Base-by-base conservation (phyloP, 2,329 filamentous ascomycete genomes). In the Penicillium sp. region DNA sequence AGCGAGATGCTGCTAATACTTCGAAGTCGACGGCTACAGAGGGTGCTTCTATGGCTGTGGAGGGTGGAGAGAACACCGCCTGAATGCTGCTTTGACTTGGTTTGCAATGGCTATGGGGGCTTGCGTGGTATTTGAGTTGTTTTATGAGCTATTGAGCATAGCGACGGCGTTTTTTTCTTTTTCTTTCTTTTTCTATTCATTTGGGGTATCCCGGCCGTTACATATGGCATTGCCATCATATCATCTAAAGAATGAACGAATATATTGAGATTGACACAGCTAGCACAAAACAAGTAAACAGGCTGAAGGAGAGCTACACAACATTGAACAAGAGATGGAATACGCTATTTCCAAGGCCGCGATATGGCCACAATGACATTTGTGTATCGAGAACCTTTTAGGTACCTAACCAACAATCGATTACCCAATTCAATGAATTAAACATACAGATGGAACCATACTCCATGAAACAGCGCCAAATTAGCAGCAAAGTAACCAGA, bases 11-110 rank as follows among this genome's bases (percentile, higher is more conserved):
- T 37, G 46, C 57, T 34, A 57, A 46, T 53, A 57, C 48, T 7
- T 58, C 65, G 16, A 64, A 65, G 25, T 57, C 68, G 23, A 50
- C 64, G 8, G 60, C 67, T 16, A 69, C 68, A 18, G 59, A 67
- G 38, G 63, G 65, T 12, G 63, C 70, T 53, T 65, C 69, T 29
- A 59, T 70, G 54, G 70, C 68, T 34, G 68, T 65, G 9, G 58
- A 56, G 41, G 34, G 37, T 42, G 41, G 31, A 9, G 34, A 51
- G 9, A 23, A 31, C 25, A 23, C 49, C 23, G 46, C 35, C 23
- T 60, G 31, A 50, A 38, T 23, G n/a, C 46, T 25, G 16, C 16
- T 39, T 32, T 15, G 15, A 18, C 32, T 27, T 31, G 13, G 40
- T 3, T 51, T 29, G 31, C 8, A 41, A 27, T 13, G 13, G 12